Evolutionary conservation across 2,329 filamentous ascomycete genomes (phyloP).

Genomic region (Cercospora janseana): DNA sequence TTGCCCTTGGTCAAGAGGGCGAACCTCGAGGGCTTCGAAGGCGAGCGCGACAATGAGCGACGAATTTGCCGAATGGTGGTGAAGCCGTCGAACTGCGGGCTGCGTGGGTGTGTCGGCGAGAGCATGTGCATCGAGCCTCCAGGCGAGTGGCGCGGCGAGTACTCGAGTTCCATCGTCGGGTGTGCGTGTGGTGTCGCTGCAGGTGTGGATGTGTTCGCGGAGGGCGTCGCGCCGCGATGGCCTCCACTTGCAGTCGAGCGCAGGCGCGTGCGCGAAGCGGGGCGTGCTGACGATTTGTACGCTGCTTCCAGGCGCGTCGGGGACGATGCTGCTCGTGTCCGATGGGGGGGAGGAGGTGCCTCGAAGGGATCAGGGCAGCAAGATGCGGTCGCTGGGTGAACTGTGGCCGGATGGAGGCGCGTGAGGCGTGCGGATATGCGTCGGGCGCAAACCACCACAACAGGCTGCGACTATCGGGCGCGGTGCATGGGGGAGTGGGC

Average conservation of each 20-base stretch:
- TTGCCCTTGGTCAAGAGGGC: constrained; percentile 56
- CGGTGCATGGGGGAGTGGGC: constrained; percentile 16
- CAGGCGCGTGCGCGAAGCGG: constrained; percentile 10
- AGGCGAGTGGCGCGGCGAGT: constrained; percentile 50
- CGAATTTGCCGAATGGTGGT: constrained; percentile 78
- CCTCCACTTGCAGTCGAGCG: constrained; percentile 11
- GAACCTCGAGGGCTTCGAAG: constrained; percentile 74
- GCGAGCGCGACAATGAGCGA: constrained; percentile 87
- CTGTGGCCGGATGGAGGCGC: constrained; percentile 2
- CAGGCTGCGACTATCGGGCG: constrained; percentile 18
- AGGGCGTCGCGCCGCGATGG: not conserved
- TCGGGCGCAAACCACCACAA: constrained; percentile 17
- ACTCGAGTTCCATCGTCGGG: constrained; percentile 50
- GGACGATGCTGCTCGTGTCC: not conserved
- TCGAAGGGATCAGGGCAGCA: constrained; percentile 16
- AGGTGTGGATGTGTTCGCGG: not conserved
- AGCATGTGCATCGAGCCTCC: constrained; percentile 82
- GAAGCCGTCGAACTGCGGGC: constrained; percentile 70
- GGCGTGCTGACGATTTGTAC: constrained; percentile 12
- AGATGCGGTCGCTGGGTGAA: constrained; percentile 10
- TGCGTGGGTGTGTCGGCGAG: constrained; percentile 63
- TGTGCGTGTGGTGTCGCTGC: constrained; percentile 6
- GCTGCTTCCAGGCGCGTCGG: not conserved
- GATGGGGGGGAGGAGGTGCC: constrained; percentile 1
- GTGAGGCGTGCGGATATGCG: constrained; percentile 7